Evolutionary conservation across 345 rosid genomes (phyloP).

Genomic region (Erysimum cheiranthoides): DNA sequence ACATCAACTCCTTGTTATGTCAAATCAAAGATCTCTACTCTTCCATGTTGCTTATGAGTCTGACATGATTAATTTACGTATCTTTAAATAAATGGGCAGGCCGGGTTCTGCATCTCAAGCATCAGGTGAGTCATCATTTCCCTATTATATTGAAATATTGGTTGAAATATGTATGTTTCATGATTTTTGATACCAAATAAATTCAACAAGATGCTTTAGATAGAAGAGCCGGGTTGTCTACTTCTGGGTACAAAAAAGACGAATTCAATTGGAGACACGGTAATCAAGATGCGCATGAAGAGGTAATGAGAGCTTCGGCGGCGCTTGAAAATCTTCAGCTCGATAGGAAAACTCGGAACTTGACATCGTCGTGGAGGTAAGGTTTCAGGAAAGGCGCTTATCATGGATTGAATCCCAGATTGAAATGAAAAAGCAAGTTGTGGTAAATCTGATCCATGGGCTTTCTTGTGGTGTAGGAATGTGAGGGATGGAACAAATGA

Average conservation of each 20-base stretch:
- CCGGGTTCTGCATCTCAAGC: conserved; percentile 58
- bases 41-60: conserved; percentile 20
- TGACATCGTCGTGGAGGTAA: conserved; percentile 92
- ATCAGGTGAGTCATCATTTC: conserved; percentile 65
- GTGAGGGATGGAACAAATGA: conserved; percentile 75
- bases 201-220: conserved; percentile 48
- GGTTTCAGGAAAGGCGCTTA: conserved; percentile 34
- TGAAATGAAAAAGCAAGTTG: conserved; percentile 7
- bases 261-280: conserved; percentile 87
- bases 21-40: conserved; percentile 1
- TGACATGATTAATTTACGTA: conserved; percentile 26
- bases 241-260: conserved; percentile 77
- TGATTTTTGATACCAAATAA: conserved; percentile 33
- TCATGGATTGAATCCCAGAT: neutral
- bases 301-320: conserved; percentile 75
- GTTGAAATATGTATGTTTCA: conserved; percentile 17
- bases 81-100: conserved; percentile 48
- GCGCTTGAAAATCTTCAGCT: conserved; percentile 93
- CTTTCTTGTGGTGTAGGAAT: conserved; percentile 60
- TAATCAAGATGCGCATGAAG: conserved; percentile 69
- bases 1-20: conserved; percentile 4
- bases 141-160: neutral
- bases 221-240: conserved; percentile 82
- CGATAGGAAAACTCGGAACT: conserved; percentile 87
- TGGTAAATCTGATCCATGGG: conserved; percentile 18